Percentiles rank a stretch among this genome's conserved stretches.
These are phyloP conservation scores for Sporothrix humicola DNA, from an alignment of 2,329 filamentous ascomycete genomes.

Conservation along the genomic window DNA sequence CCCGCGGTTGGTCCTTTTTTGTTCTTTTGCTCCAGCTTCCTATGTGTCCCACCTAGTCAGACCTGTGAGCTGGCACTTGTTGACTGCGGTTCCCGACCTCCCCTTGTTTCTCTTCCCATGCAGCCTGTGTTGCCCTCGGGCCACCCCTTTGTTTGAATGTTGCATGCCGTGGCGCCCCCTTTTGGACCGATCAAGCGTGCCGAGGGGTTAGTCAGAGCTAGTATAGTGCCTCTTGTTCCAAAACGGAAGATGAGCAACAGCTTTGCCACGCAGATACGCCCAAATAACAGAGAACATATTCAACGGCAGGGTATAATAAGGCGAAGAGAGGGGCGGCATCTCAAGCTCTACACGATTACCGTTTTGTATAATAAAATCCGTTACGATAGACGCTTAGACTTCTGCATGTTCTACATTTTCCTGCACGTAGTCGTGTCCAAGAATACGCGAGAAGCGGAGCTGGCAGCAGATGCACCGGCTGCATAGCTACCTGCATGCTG, in stretches of 20 bases:
- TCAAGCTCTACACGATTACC: no score
- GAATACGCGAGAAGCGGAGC: slow-evolving; percentile 1
- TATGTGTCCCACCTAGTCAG: background rate
- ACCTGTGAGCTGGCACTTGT: slow-evolving; percentile 25
- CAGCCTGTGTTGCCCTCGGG: background rate
- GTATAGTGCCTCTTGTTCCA: background rate
- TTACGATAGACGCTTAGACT: no score
- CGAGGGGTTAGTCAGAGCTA: background rate
- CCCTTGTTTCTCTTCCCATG: background rate
- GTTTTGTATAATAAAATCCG: no score
- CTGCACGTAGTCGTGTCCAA: slow-evolving; percentile 23
- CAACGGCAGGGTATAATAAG: background rate
- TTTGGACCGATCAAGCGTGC: background rate
- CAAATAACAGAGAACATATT: background rate
- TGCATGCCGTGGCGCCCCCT: slow-evolving; percentile 22
- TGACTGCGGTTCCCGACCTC: background rate
- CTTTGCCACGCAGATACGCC: background rate
- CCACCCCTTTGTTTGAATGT: slow-evolving; percentile 1
- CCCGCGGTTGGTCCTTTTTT: slow-evolving; percentile 23
- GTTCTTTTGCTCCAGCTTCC: background rate
- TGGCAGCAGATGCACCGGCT: background rate
- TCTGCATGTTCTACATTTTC: background rate
- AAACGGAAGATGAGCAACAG: background rate
- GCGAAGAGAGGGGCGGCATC: background rate
- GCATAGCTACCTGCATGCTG: slow-evolving; percentile 10